Evolutionary conservation across 306 rosid species (phyloP).

Genomic region (Vigna mungo): DNA sequence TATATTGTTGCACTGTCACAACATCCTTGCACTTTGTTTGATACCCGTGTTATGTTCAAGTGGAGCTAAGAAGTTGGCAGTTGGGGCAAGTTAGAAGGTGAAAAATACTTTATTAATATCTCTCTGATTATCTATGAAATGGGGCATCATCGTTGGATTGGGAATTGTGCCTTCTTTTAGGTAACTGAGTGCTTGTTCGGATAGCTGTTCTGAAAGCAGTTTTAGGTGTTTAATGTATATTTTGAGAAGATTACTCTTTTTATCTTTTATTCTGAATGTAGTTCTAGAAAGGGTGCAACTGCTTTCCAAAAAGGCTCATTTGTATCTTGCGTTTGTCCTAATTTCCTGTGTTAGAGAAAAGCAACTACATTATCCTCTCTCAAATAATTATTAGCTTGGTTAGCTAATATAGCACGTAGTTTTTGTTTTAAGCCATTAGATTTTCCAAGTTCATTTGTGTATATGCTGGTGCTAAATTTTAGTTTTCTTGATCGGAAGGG

Average conservation of each 20-base stretch:
- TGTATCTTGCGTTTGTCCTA: too few relatives aligned
- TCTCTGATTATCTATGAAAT: background rate
- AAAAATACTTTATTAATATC: background rate
- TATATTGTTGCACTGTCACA: background rate
- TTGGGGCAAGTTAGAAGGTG: background rate
- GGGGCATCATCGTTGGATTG: background rate
- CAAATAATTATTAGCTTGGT: constrained; percentile 19
- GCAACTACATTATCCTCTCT: background rate
- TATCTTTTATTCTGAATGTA: background rate
- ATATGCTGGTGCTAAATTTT: constrained; percentile 33
- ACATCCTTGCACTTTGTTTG: background rate
- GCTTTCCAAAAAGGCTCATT: background rate
- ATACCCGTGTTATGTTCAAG: constrained; percentile 5
- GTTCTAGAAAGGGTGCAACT: background rate
- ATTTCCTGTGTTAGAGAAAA: too few relatives aligned
- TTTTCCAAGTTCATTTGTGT: constrained; percentile 23
- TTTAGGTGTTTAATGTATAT: background rate
- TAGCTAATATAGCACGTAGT: background rate
- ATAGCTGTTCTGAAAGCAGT: too few relatives aligned
- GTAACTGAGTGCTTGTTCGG: background rate
- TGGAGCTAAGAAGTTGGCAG: constrained; percentile 7
- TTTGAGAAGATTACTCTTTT: background rate
- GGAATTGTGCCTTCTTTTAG: constrained; percentile 7
- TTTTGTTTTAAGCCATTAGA: background rate
- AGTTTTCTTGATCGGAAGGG: constrained; percentile 58